Evolutionary conservation across 192 early-diverging fungal genomes (phyloP).

Genomic region (Backusella westeae): DNA sequence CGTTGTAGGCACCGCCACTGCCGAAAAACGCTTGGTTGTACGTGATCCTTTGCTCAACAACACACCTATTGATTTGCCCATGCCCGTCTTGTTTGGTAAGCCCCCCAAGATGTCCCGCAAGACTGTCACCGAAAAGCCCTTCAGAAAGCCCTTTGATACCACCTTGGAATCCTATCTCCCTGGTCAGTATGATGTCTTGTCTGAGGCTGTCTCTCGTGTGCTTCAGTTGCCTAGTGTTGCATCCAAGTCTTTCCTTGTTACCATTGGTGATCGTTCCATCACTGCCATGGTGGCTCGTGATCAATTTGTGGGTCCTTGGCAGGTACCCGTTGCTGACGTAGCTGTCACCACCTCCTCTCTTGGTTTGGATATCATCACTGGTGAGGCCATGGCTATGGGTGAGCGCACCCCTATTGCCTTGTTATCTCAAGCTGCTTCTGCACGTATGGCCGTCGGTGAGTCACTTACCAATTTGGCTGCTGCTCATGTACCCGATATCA

Average conservation of each 20-base stretch:
- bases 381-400: constrained; percentile 98
- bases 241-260: constrained; percentile 94
- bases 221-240: constrained; percentile 86
- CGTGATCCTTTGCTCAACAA: constrained; percentile 67
- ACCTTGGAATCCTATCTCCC: constrained; percentile 61
- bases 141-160: constrained; percentile 56
- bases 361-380: constrained; percentile 64
- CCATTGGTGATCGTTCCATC: constrained; percentile 96
- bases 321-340: constrained; percentile 97
- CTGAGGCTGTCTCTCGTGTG: constrained; percentile 72
- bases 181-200: constrained; percentile 40
- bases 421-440: constrained; percentile 81
- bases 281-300: constrained; percentile 95
- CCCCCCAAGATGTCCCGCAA: constrained; percentile 92
- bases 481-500: constrained; percentile 73
- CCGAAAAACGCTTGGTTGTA: constrained; percentile 79
- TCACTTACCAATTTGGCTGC: constrained; percentile 89
- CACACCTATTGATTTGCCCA: constrained; percentile 86
- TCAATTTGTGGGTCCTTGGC: constrained; percentile 99
- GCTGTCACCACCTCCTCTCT: constrained; percentile 85
- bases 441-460: constrained; percentile 98
- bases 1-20: constrained; percentile 85
- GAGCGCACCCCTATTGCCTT: constrained; percentile 90
- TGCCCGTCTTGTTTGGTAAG: constrained; percentile 96
- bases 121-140: constrained; percentile 52